Conservation (phyloP, 352 stramenopile genomes). For the Peronospora destructor region DNA sequence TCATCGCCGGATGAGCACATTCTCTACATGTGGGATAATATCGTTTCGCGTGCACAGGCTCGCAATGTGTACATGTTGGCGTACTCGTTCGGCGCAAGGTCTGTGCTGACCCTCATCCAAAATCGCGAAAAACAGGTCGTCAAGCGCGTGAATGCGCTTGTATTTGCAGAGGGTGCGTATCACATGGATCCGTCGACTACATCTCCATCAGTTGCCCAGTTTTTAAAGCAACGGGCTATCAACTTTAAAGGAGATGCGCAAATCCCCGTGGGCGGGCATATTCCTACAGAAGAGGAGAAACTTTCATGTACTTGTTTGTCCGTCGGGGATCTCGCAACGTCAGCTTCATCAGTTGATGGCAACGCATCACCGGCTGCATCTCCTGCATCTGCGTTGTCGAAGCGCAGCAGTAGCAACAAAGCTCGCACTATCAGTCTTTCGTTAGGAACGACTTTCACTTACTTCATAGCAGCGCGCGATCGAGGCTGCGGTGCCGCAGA, state of each 20-base stretch:
- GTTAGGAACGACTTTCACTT: conserved; percentile 66
- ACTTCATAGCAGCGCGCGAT: conserved; percentile 57
- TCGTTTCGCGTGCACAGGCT: conserved; percentile 51
- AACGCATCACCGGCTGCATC: conserved; percentile 17
- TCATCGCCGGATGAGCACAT: conserved; percentile 59
- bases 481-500: conserved; percentile 37
- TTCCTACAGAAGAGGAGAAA: conserved; percentile 47
- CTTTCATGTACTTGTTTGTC: conserved; percentile 61
- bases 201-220: conserved; percentile 48
- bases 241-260: conserved; percentile 65
- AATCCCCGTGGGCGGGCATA: conserved; percentile 41
- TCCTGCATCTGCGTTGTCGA: conserved; percentile 30
- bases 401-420: conserved; percentile 62
- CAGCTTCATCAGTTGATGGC: conserved; percentile 14
- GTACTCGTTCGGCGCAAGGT: conserved; percentile 66
- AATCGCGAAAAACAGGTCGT: conserved; percentile 51
- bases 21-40: conserved; percentile 71
- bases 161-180: conserved; percentile 67
- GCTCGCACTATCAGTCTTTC: conserved; percentile 66
- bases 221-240: conserved; percentile 55
- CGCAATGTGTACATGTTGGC: conserved; percentile 60
- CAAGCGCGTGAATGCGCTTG: conserved; percentile 47
- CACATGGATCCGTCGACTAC: conserved; percentile 44
- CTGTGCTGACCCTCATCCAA: conserved; percentile 58
- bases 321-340: conserved; percentile 41